phyloP scores from a whole-genome alignment of 1,284 basidiomycete genomes.

The Cryptococcus jaspeensis region DNA sequence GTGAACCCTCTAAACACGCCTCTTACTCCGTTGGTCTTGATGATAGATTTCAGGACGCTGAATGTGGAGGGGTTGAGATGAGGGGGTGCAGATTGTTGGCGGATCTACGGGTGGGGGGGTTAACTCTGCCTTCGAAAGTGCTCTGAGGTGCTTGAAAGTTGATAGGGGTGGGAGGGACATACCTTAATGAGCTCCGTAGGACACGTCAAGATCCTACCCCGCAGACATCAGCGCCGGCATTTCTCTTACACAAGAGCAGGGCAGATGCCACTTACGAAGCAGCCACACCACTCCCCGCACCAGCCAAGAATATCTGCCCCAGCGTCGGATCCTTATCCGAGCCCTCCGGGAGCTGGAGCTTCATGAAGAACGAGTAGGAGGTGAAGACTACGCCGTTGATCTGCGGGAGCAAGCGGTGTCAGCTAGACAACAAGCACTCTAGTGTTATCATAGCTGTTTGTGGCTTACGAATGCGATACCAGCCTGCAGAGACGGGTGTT shows the following conservation, averaged over 20 bases:
- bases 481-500: conserved; percentile 23
- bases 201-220: conserved; percentile 67
- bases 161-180: conserved; percentile 1
- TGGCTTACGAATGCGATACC: conserved; percentile 46
- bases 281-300: conserved; percentile 70
- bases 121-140: not conserved
- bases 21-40: conserved; percentile 59
- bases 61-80: conserved; percentile 53
- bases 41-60: conserved; percentile 59
- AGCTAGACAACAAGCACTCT: not conserved
- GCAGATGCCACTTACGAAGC: conserved; percentile 62
- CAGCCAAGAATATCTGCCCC: conserved; percentile 69
- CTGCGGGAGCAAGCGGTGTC: conserved; percentile 17
- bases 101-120: conserved; percentile 54
- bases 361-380: conserved; percentile 50
- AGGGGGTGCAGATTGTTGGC: conserved; percentile 60
- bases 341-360: conserved; percentile 27
- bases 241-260: not conserved
- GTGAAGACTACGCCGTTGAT: conserved; percentile 52
- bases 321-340: conserved; percentile 36
- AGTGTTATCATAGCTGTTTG: not conserved
- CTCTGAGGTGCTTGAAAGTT: not conserved
- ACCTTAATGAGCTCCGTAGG: conserved; percentile 78
- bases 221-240: not conserved
- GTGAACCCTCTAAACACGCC: conserved; percentile 75